Base-by-base conservation (phyloP, 352 stramenopile genomes). In the Globisporangium heterothallicum region DNA sequence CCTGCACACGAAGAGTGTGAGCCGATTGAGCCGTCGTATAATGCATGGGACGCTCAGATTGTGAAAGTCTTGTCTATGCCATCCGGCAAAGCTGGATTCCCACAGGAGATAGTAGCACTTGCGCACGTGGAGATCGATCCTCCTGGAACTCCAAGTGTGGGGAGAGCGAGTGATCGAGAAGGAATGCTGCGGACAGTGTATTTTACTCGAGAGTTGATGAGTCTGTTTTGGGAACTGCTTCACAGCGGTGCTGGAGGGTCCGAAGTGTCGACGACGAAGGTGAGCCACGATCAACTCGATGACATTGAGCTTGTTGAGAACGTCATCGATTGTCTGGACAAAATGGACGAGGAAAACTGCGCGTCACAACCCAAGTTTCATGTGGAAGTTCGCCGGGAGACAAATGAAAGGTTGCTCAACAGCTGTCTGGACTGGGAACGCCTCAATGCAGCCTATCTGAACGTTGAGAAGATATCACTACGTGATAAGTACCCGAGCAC, bases 341-440 rank as follows among this genome's bases (percentile, higher is more conserved):
- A 13, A 7, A 9, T 46, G 16, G 25, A 27, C 19, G 19, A 24
- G 13, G 6, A 34, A 42, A 30, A 36, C 12, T 30, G 26, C 38
- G 29, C 21, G 29, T 22, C 19, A 9, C 36, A 13, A 7, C 50
- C 8, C 5, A 51, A 30, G 16, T 60, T 80, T 30, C 58, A 57
- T 10, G 66, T 84, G 30, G 57, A 73, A 53, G 64, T 69, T 13
- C 61, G 61, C 0, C 70, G 53, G 34, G 56, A 69, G 10, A 80
- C 66, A 38, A 85, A 72, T 36, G 76, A 84, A 42, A 61, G 67
- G 18, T 46, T 85, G 9, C 56, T 78, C 7, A 85, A 78, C 58
- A 87, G 76, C 49, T 82, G 71, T 62, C 75, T 71, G 42, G 59
- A 68, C 25, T 87, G 76, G 76, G 71, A 85, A 41, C 66, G 67